These are phyloP conservation scores for Lactuca saligna DNA, from an alignment of 129 eudicot species.

Conservation along the genomic window DNA sequence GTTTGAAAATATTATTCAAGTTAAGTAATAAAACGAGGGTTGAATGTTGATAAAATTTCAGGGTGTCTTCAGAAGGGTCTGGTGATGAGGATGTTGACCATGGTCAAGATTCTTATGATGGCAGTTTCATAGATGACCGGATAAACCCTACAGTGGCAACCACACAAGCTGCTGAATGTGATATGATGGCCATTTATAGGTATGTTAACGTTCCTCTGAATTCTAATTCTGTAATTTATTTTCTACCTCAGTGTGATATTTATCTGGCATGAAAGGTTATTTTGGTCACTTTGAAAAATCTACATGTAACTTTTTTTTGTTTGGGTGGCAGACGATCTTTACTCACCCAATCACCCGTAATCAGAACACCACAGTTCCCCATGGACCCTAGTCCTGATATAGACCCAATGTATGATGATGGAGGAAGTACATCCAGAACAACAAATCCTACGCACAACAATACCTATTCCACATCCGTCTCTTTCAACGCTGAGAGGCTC, in stretches of 20 bases:
- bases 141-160: constrained; percentile 49
- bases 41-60: constrained; percentile 34
- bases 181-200: constrained; percentile 97
- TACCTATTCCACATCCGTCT: constrained; percentile 29
- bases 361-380: constrained; percentile 26
- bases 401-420: constrained; percentile 22
- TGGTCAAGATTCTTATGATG: constrained; percentile 52
- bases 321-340: constrained; percentile 72
- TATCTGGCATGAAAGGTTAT: no score
- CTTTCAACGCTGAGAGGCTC: constrained; percentile 16
- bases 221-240: no score
- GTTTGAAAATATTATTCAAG: constrained; percentile 4
- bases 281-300: background rate
- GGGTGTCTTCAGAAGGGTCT: constrained; percentile 77
- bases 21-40: background rate
- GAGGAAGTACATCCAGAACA: constrained; percentile 40
- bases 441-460: constrained; percentile 32
- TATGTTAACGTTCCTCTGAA: constrained; percentile 10
- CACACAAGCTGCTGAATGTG: constrained; percentile 46
- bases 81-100: constrained; percentile 65
- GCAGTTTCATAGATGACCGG: constrained; percentile 85
- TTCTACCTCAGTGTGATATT: no score
- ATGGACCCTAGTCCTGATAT: constrained; percentile 37
- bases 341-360: constrained; percentile 77
- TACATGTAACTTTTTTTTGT: background rate